These are phyloP conservation scores for Starmerella vaccinii DNA, from an alignment of 805 yeast species.

Conservation along the genomic window DNA sequence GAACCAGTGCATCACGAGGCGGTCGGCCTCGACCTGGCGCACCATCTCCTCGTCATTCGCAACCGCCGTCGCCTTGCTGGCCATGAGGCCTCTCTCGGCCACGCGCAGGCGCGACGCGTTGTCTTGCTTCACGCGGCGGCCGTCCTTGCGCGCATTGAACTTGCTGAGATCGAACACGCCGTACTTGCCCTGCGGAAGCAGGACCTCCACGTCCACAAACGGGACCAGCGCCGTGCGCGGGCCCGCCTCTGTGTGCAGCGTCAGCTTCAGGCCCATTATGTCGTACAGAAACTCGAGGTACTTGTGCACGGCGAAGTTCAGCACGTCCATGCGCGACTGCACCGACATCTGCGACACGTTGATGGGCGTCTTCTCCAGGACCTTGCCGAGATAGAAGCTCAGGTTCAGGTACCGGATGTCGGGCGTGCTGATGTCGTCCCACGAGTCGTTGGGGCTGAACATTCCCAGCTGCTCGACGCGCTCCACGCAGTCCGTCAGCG, in stretches of 20 bases:
- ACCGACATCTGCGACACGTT: conserved; percentile 14
- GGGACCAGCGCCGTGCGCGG: background rate
- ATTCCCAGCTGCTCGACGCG: conserved; percentile 41
- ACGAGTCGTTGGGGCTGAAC: conserved; percentile 60
- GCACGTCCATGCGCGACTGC: conserved; percentile 18
- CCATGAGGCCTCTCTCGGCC: background rate
- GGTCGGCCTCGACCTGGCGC: conserved; percentile 9
- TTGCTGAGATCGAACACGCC: conserved; percentile 10
- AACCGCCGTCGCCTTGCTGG: background rate
- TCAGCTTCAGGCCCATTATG: conserved; percentile 4
- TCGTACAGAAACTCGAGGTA: conserved; percentile 25
- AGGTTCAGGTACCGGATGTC: conserved; percentile 52
- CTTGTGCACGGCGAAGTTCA: conserved; percentile 20
- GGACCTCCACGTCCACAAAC: background rate
- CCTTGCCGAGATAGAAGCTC: conserved; percentile 48
- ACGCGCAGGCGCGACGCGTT: background rate
- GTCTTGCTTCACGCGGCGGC: background rate
- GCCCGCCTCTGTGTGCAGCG: background rate
- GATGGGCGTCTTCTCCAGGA: conserved; percentile 29
- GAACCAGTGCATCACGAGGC: conserved; percentile 7
- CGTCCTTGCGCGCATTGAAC: background rate
- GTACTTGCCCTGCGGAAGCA: conserved; percentile 16
- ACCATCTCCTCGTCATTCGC: conserved; percentile 9
- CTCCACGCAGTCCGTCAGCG: conserved; percentile 6
- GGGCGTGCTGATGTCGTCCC: conserved; percentile 58